Percentiles rank a stretch among this genome's conserved stretches.
Conservation (phyloP, 768 basidiomycete genomes). For the Termitomyces sp. region DNA sequence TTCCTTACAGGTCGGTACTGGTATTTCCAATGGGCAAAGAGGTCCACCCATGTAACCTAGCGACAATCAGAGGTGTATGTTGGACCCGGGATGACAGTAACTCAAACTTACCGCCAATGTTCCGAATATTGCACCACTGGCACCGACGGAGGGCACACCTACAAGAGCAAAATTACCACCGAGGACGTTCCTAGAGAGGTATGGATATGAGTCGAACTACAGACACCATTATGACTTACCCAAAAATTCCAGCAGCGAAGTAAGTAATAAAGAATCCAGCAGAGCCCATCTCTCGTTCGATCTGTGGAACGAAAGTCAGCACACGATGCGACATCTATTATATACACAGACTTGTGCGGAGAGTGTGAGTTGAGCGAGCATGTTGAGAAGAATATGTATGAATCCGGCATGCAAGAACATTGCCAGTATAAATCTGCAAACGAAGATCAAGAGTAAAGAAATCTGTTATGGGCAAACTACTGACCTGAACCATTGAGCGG, state of each 20-base stretch:
- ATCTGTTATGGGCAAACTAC: constrained; percentile 1
- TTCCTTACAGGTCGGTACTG: constrained; percentile 77
- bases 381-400: constrained; percentile 86
- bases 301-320: constrained; percentile 32
- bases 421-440: constrained; percentile 70
- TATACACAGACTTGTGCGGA: constrained; percentile 58
- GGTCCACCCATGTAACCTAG: constrained; percentile 79
- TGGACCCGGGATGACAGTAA: neutral
- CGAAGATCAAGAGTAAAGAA: neutral
- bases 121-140: constrained; percentile 90
- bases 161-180: constrained; percentile 93
- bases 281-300: constrained; percentile 91
- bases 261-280: constrained; percentile 82
- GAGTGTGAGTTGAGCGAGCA: constrained; percentile 80
- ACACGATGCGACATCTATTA: neutral
- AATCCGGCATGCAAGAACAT: constrained; percentile 96
- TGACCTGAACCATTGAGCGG: constrained; percentile 46
- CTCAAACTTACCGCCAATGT: constrained; percentile 58
- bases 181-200: constrained; percentile 59
- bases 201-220: neutral
- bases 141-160: constrained; percentile 85
- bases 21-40: constrained; percentile 90
- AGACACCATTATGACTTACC: constrained; percentile 35
- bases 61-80: neutral
- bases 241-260: constrained; percentile 89